Conservation (phyloP, 2,329 filamentous ascomycete genomes). For the Exophiala dermatitidis region DNA sequence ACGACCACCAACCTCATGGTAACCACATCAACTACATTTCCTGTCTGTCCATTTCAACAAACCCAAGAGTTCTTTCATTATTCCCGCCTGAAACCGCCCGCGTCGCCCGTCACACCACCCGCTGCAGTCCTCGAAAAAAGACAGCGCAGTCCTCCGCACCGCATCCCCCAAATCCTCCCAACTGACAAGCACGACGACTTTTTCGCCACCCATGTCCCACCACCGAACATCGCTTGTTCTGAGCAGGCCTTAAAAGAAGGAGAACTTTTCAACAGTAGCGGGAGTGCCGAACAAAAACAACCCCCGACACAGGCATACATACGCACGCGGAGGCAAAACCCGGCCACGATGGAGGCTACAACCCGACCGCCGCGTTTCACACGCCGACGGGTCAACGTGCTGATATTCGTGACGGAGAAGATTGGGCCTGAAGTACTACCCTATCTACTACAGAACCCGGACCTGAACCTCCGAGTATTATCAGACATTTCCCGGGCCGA, state of each 20-base stretch:
- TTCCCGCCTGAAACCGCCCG: not conserved
- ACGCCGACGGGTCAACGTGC: conserved; percentile 23
- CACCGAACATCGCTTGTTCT: not conserved
- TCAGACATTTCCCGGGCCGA: conserved; percentile 21
- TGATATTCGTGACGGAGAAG: conserved; percentile 23
- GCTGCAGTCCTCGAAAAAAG: not conserved
- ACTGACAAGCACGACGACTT: not conserved
- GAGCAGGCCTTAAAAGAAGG: too few species aligned
- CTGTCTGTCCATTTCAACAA: not conserved
- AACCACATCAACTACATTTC: too few species aligned
- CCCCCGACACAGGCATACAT: too few species aligned
- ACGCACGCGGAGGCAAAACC: too few species aligned
- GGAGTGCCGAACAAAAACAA: too few species aligned
- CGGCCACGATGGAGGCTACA: conserved; percentile 6
- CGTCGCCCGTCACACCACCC: conserved; percentile 4
- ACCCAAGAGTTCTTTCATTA: not conserved
- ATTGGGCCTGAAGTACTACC: conserved; percentile 27
- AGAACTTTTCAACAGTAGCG: too few species aligned
- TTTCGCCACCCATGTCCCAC: conserved; percentile 11
- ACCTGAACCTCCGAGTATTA: conserved; percentile 25
- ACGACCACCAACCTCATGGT: too few species aligned
- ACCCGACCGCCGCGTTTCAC: conserved; percentile 3
- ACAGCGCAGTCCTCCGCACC: not conserved
- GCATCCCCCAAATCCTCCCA: not conserved
- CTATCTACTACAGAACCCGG: conserved; percentile 23